phyloP scores from a whole-genome alignment of 2,329 filamentous ascomycete species.

The Calycina marina region DNA sequence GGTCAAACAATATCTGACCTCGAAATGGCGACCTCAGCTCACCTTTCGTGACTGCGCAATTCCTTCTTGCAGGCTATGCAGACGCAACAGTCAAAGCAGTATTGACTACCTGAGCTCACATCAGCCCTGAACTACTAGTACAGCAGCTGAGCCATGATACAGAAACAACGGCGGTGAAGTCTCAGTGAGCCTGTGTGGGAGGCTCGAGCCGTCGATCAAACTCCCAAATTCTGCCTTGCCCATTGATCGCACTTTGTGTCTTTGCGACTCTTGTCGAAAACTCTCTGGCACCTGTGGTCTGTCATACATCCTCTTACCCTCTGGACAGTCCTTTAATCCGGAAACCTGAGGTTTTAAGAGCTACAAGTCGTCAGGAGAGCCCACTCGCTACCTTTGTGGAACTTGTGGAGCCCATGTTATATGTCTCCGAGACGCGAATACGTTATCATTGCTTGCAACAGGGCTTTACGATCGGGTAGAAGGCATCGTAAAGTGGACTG shows the following conservation, averaged over 20 bases:
- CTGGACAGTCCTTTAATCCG: slow-evolving; percentile 10
- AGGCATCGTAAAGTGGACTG: slow-evolving; percentile 15
- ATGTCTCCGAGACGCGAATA: slow-evolving; percentile 12
- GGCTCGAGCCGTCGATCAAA: no score
- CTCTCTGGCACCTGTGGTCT: slow-evolving; percentile 31
- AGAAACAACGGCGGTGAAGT: no score
- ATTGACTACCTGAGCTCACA: no score
- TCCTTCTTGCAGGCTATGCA: no score
- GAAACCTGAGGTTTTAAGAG: slow-evolving; percentile 18
- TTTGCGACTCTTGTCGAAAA: slow-evolving; percentile 35
- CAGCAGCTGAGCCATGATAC: no score
- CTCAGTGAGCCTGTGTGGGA: no score
- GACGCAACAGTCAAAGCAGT: no score
- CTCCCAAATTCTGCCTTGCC: slow-evolving; percentile 24
- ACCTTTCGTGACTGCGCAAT: no score
- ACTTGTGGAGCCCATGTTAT: slow-evolving; percentile 33
- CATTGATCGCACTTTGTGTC: slow-evolving; percentile 29
- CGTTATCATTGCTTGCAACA: slow-evolving; percentile 21
- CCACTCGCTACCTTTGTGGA: slow-evolving; percentile 33
- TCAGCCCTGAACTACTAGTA: no score
- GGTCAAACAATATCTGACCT: no score
- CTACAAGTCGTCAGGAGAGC: slow-evolving; percentile 28
- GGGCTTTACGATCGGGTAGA: slow-evolving; percentile 21
- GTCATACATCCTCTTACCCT: slow-evolving; percentile 26
- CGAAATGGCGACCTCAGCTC: no score